phyloP scores from a whole-genome alignment of 2,329 filamentous ascomycete genomes.

The Cordyceps militaris region DNA sequence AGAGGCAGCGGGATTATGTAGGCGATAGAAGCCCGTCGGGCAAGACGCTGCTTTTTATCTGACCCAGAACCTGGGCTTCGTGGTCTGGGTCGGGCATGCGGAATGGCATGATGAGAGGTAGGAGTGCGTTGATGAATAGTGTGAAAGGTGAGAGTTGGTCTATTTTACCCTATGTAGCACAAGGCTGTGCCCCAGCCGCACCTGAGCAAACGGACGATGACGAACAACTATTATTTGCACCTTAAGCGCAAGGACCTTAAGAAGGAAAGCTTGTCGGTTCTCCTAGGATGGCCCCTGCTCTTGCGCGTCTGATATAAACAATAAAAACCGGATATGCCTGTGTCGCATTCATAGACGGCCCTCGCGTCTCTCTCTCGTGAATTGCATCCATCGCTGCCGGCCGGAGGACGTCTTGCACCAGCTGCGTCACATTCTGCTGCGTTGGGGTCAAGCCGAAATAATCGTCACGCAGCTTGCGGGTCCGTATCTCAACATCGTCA shows the following conservation, averaged over 20 bases:
- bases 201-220: too few species aligned
- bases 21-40: too few species aligned
- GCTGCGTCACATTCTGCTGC: constrained; percentile 6
- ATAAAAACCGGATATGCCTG: not conserved
- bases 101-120: too few species aligned
- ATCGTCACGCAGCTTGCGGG: not conserved
- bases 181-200: too few species aligned
- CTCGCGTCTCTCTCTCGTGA: not conserved
- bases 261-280: not conserved
- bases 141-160: too few species aligned
- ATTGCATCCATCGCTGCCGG: not conserved
- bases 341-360: not conserved
- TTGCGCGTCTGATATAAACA: not conserved
- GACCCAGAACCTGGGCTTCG: too few species aligned
- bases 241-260: not conserved
- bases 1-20: too few species aligned
- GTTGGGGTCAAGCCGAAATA: not conserved
- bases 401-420: not conserved
- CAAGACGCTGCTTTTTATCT: too few species aligned
- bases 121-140: too few species aligned
- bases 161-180: too few species aligned
- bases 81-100: too few species aligned
- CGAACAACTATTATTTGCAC: not conserved
- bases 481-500: constrained; percentile 1
- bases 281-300: not conserved